Conservation (phyloP, 2,329 filamentous ascomycete genomes). For the Diplodia intermedia region DNA sequence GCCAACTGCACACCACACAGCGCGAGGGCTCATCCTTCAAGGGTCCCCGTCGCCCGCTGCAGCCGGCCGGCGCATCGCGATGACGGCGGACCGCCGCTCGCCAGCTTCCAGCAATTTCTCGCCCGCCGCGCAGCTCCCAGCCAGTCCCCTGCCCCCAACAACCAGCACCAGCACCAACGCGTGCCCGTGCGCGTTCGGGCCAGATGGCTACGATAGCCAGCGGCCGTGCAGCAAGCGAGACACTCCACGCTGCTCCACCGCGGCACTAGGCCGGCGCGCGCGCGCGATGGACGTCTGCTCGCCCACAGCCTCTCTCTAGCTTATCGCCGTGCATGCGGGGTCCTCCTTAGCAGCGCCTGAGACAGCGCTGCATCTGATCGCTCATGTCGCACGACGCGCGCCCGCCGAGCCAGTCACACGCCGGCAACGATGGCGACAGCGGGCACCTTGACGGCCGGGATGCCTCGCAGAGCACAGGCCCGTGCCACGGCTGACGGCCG, state of each 20-base stretch:
- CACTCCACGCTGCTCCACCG: conserved; percentile 27
- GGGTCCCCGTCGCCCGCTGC: conserved; percentile 11
- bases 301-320: conserved; percentile 24
- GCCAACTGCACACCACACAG: conserved; percentile 18
- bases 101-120: background rate
- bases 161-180: conserved; percentile 3
- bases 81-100: conserved; percentile 13
- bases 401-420: conserved; percentile 26
- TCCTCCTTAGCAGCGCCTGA: conserved; percentile 24
- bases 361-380: conserved; percentile 29
- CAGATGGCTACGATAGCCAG: conserved; percentile 4
- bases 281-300: conserved; percentile 14
- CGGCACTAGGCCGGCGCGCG: conserved; percentile 20
- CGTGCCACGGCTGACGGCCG: conserved; percentile 26
- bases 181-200: background rate
- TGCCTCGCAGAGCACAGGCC: conserved; percentile 21
- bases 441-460: conserved; percentile 3
- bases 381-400: conserved; percentile 29
- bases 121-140: background rate
- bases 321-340: conserved; percentile 30
- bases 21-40: conserved; percentile 7
- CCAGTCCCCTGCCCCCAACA: background rate
- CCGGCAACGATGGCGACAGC: conserved; percentile 25
- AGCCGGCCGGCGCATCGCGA: conserved; percentile 19
- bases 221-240: conserved; percentile 29